phyloP scores from a whole-genome alignment of 139 green algal species.

The Chlorella sp. region DNA sequence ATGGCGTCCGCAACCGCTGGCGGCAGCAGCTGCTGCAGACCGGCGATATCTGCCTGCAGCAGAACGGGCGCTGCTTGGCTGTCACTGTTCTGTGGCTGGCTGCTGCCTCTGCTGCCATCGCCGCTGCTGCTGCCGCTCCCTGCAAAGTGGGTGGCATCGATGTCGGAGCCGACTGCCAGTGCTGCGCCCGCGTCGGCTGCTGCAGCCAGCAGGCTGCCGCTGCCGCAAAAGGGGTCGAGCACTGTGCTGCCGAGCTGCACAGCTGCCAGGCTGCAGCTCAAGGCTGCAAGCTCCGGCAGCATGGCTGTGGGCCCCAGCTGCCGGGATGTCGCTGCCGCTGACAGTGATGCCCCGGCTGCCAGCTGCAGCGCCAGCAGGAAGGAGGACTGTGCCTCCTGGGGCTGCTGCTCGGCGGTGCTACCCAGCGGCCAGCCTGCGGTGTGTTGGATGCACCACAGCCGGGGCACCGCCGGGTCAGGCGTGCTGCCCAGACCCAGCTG shows the following conservation, averaged over 20 bases:
- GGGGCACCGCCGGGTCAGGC: background rate
- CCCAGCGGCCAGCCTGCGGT: background rate
- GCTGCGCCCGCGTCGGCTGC: background rate
- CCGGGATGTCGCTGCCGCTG: background rate
- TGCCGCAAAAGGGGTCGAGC: constrained; percentile 37
- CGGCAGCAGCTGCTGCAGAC: background rate
- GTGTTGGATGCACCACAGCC: constrained; percentile 20
- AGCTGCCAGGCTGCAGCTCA: constrained; percentile 9
- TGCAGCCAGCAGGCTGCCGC: constrained; percentile 19
- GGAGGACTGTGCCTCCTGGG: background rate
- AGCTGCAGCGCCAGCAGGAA: background rate
- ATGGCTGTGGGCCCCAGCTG: constrained; percentile 24
- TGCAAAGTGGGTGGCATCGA: constrained; percentile 3
- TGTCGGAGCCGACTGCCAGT: background rate
- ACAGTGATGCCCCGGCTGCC: background rate
- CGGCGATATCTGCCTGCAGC: background rate
- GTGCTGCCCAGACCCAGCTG: background rate
- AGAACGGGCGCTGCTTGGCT: background rate
- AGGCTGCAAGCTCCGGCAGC: constrained; percentile 18
- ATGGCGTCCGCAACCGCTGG: background rate
- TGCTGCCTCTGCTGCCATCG: background rate
- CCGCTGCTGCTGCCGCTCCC: background rate
- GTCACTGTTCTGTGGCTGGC: background rate
- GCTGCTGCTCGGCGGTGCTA: background rate
- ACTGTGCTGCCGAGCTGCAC: background rate